Percentiles rank a stretch among this genome's conserved stretches.
These are phyloP conservation scores for Paspalum vaginatum DNA, from an alignment of 176 grass and related monocot species.

Conservation along the genomic window DNA sequence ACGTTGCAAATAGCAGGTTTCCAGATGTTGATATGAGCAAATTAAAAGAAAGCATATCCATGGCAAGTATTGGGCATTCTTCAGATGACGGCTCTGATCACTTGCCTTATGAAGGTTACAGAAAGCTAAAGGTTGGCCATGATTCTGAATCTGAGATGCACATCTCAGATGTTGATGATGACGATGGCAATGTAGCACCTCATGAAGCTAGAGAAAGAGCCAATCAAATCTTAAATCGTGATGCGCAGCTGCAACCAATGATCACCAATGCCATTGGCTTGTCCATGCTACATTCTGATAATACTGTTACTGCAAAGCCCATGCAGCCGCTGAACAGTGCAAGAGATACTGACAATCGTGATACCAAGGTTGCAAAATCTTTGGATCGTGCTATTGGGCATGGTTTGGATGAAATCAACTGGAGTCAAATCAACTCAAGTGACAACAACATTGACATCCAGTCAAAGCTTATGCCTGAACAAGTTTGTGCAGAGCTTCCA, in stretches of 20 bases:
- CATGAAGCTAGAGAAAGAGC: slow-evolving; percentile 7
- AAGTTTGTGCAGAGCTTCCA: slow-evolving; percentile 39
- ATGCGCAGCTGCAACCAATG: slow-evolving; percentile 37
- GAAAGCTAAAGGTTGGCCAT: slow-evolving; percentile 49
- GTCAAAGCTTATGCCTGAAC: slow-evolving; percentile 21
- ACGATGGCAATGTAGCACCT: slow-evolving; percentile 20
- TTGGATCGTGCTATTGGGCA: slow-evolving; percentile 35
- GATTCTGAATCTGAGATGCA: slow-evolving; percentile 65
- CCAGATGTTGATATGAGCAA: slow-evolving; percentile 27
- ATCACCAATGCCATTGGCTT: slow-evolving; percentile 13
- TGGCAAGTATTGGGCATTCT: slow-evolving; percentile 44
- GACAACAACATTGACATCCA: slow-evolving; percentile 6
- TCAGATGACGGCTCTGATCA: slow-evolving; percentile 38
- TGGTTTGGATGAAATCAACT: slow-evolving; percentile 53
- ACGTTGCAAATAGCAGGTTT: slow-evolving; percentile 27
- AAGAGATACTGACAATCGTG: not conserved
- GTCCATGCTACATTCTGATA: slow-evolving; percentile 18
- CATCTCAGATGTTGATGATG: slow-evolving; percentile 37
- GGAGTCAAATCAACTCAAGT: slow-evolving; percentile 36
- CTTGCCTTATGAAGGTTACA: slow-evolving; percentile 51
- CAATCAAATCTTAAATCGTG: slow-evolving; percentile 28
- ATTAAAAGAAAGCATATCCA: slow-evolving; percentile 35
- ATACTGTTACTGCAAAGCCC: not conserved
- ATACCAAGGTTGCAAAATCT: slow-evolving; percentile 23
- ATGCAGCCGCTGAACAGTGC: slow-evolving; percentile 30